These are phyloP conservation scores for Aspergillus incahuasiensis DNA, from an alignment of 495 filamentous ascomycete genomes.

Conservation along the genomic window DNA sequence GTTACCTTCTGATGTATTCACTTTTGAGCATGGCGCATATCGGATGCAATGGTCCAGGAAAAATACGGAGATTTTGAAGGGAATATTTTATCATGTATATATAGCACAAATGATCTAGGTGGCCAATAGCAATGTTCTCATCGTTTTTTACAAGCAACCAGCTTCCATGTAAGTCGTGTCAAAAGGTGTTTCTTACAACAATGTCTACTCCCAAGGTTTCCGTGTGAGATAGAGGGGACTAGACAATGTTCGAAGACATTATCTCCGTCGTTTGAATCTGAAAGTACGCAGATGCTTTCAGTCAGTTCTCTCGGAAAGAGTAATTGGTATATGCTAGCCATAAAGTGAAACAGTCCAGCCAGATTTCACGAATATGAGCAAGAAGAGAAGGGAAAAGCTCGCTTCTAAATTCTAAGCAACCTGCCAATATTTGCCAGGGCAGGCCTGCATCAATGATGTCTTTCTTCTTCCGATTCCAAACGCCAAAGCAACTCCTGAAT, in stretches of 20 bases:
- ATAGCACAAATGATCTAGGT: neutral
- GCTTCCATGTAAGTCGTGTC: too few species aligned
- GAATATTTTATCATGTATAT: neutral
- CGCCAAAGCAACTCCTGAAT: constrained; percentile 7
- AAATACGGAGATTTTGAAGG: neutral
- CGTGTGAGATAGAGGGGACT: too few species aligned
- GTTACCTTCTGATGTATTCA: too few species aligned
- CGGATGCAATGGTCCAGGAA: neutral
- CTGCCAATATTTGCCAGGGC: neutral
- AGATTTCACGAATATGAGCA: neutral
- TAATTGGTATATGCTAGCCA: neutral
- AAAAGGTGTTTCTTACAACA: too few species aligned
- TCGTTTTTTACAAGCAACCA: too few species aligned
- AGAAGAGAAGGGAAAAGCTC: neutral
- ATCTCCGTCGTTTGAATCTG: too few species aligned
- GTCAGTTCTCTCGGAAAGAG: neutral
- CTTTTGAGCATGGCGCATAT: neutral
- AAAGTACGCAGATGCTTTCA: neutral
- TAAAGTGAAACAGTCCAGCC: neutral
- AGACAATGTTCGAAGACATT: too few species aligned
- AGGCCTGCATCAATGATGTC: neutral
- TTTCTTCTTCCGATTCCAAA: constrained; percentile 4
- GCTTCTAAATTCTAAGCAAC: constrained; percentile 2
- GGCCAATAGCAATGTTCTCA: too few species aligned
- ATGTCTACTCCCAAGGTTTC: too few species aligned